phyloP scores from a whole-genome alignment of 2,329 filamentous ascomycete genomes.

The Ophiostoma sp. region DNA sequence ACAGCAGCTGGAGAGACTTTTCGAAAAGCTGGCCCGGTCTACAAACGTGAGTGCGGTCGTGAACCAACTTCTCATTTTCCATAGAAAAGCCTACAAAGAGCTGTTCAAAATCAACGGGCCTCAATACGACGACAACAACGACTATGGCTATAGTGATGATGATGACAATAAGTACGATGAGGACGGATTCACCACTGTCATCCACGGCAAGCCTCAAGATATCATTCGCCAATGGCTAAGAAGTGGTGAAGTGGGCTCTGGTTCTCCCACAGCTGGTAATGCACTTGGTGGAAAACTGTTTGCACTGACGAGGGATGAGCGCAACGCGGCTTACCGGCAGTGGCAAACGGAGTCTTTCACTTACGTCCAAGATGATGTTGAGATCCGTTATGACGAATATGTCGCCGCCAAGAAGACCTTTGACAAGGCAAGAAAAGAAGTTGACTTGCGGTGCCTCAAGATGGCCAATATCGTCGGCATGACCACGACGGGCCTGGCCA shows the following conservation, averaged over 20 bases:
- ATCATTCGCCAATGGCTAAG: neutral
- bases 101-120: neutral
- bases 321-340: neutral
- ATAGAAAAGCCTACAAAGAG: neutral
- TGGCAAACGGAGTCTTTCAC: slow-evolving; percentile 19
- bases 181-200: neutral
- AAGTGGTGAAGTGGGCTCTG: neutral
- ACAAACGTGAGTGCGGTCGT: neutral
- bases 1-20: neutral
- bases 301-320: neutral
- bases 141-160: neutral
- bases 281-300: neutral
- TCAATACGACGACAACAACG: too few relatives aligned
- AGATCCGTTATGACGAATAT: neutral
- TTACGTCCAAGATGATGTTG: neutral
- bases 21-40: neutral
- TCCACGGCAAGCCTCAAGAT: neutral
- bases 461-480: slow-evolving; percentile 55
- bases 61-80: neutral
- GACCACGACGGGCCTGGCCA: slow-evolving; percentile 60
- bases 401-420: neutral
- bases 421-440: slow-evolving; percentile 34
- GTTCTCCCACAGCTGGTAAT: neutral
- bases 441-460: slow-evolving; percentile 42
- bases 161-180: neutral